These are phyloP conservation scores for Alliaria petiolata DNA, from an alignment of 345 rosid species.

Conservation along the genomic window DNA sequence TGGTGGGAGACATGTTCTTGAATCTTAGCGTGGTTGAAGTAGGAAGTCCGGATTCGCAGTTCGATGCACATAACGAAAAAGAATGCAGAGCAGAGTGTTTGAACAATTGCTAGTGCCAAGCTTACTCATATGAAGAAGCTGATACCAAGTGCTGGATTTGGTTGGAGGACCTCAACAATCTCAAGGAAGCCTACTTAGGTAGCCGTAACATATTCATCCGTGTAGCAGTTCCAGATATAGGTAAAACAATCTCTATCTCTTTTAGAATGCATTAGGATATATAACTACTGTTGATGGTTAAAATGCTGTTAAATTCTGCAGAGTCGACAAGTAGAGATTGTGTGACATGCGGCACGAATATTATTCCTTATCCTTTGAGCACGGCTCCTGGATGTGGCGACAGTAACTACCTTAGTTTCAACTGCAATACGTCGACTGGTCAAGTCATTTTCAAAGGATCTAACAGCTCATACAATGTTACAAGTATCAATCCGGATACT, in stretches of 20 bases:
- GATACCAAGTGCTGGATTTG: slow-evolving; percentile 55
- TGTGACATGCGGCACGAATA: slow-evolving; percentile 43
- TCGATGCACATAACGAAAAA: slow-evolving; percentile 29
- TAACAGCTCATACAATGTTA: slow-evolving; percentile 36
- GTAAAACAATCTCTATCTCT: slow-evolving; percentile 28
- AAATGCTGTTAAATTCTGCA: slow-evolving; percentile 26
- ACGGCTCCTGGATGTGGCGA: slow-evolving; percentile 59
- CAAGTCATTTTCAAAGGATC: slow-evolving; percentile 38
- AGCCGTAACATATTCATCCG: slow-evolving; percentile 44
- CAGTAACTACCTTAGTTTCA: slow-evolving; percentile 45
- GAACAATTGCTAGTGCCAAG: slow-evolving; percentile 53
- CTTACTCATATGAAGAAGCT: slow-evolving; percentile 46
- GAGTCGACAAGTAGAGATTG: slow-evolving; percentile 46
- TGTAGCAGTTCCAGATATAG: slow-evolving; percentile 40
- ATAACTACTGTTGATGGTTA: background rate
- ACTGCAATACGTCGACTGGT: slow-evolving; percentile 45
- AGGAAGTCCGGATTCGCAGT: slow-evolving; percentile 45
- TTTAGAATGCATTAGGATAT: background rate
- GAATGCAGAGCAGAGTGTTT: slow-evolving; percentile 54
- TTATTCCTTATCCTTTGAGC: slow-evolving; percentile 64
- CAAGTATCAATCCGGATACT: slow-evolving; percentile 37
- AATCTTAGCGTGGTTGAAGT: slow-evolving; percentile 48
- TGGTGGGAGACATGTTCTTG: slow-evolving; percentile 39
- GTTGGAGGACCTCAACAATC: slow-evolving; percentile 46
- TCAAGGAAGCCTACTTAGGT: slow-evolving; percentile 42